Evolutionary conservation across 2,329 filamentous ascomycete species (phyloP).

Genomic region (Cladosporium oxysporum): DNA sequence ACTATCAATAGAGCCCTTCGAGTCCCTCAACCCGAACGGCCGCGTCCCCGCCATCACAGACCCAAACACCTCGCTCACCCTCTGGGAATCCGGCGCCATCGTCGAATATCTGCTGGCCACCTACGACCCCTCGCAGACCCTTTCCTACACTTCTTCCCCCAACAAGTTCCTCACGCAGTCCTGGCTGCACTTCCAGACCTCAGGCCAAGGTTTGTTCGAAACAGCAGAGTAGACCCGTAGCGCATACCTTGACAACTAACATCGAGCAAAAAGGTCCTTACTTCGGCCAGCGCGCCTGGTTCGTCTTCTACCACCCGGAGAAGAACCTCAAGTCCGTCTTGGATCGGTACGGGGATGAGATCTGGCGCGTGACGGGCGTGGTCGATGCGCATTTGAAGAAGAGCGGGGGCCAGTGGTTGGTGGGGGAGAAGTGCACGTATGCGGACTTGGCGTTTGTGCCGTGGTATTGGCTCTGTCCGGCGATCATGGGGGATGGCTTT

Average conservation of each 20-base stretch:
- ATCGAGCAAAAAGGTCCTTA: slow-evolving; percentile 28
- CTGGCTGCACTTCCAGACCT: slow-evolving; percentile 40
- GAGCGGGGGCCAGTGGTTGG: slow-evolving; percentile 41
- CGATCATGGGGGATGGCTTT: slow-evolving; percentile 34
- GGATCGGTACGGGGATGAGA: slow-evolving; percentile 49
- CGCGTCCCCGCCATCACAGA: slow-evolving; percentile 49
- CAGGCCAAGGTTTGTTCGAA: slow-evolving; percentile 26
- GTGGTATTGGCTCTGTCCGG: slow-evolving; percentile 39
- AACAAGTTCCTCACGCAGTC: slow-evolving; percentile 33
- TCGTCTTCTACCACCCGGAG: slow-evolving; percentile 44
- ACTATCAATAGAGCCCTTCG: slow-evolving; percentile 41
- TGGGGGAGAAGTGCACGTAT: slow-evolving; percentile 47
- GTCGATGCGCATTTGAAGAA: slow-evolving; percentile 44
- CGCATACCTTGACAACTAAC: too few relatives aligned
- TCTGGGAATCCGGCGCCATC: slow-evolving; percentile 41
- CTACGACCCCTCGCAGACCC: slow-evolving; percentile 37
- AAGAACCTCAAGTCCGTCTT: slow-evolving; percentile 43
- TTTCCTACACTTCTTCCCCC: slow-evolving; percentile 30
- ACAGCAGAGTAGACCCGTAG: slow-evolving; percentile 21
- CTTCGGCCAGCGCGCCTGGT: slow-evolving; percentile 50
- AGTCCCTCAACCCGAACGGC: slow-evolving; percentile 46
- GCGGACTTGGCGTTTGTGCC: slow-evolving; percentile 46
- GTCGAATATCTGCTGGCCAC: slow-evolving; percentile 36
- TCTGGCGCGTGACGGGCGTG: slow-evolving; percentile 48
- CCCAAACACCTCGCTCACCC: slow-evolving; percentile 47